These are phyloP conservation scores for Lodderomyces orthopsilosis DNA, from an alignment of 1,139 yeast genomes.

Conservation along the genomic window DNA sequence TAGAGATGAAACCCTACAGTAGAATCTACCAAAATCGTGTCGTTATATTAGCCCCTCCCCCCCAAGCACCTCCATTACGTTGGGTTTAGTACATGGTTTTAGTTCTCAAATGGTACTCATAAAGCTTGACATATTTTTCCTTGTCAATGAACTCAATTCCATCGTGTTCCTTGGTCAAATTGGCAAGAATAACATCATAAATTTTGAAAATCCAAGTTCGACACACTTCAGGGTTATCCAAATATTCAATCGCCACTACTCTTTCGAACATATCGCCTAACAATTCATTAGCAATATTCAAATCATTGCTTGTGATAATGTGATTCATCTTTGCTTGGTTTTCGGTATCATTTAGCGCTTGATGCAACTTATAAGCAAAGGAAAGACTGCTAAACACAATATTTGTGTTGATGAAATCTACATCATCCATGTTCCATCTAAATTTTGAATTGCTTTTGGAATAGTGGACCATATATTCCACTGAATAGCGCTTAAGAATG, in stretches of 20 bases:
- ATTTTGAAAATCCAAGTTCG: conserved; percentile 15
- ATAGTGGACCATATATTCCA: conserved; percentile 11
- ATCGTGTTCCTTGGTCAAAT: conserved; percentile 9
- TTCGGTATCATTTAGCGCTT: conserved; percentile 2
- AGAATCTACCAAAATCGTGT: too few relatives aligned
- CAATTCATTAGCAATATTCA: conserved; percentile 9
- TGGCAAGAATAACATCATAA: conserved; percentile 10
- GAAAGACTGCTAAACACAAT: conserved; percentile 14
- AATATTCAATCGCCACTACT: conserved; percentile 14
- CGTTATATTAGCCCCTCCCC: too few relatives aligned
- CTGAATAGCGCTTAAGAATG: conserved; percentile 12
- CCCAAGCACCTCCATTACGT: too few relatives aligned
- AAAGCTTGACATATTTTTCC: conserved; percentile 6
- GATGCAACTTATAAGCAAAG: conserved; percentile 14
- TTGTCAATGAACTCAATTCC: conserved; percentile 10
- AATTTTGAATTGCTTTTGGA: conserved; percentile 8
- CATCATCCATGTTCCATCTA: conserved; percentile 12
- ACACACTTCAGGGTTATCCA: conserved; percentile 14
- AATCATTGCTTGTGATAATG: not conserved
- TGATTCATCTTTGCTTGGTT: conserved; percentile 1
- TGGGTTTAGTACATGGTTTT: conserved; percentile 6
- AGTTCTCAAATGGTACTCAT: conserved; percentile 4
- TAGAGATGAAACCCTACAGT: conserved; percentile 13
- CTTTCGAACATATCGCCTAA: conserved; percentile 18
- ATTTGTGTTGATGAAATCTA: conserved; percentile 15